A percentile compares a stretch with the other conserved stretches of the same genome.
These are phyloP conservation scores for Pisolithus orientalis DNA, from an alignment of 768 basidiomycete species.

Conservation along the genomic window DNA sequence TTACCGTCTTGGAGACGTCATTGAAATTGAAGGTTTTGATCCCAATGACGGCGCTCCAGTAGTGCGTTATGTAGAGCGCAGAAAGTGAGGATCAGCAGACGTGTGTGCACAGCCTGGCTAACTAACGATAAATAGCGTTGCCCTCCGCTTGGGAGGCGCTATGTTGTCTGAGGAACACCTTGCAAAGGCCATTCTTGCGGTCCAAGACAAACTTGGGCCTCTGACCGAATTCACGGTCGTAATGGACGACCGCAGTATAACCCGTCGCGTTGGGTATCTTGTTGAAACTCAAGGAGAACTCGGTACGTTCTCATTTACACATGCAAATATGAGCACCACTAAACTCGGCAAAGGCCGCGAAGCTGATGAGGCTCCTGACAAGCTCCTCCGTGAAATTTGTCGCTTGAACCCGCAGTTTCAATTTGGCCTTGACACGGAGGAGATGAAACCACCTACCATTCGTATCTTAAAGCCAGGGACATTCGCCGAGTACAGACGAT, in stretches of 20 bases:
- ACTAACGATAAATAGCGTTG: constrained; percentile 3
- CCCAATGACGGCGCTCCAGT: constrained; percentile 15
- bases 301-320: not conserved
- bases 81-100: constrained; percentile 6
- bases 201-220: constrained; percentile 6
- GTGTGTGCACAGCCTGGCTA: not conserved
- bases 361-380: not conserved
- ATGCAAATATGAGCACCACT: too few relatives aligned
- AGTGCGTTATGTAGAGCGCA: constrained; percentile 14
- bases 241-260: constrained; percentile 8
- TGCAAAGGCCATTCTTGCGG: constrained; percentile 7
- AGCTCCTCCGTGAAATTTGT: constrained; percentile 1
- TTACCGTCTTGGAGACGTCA: constrained; percentile 17
- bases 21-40: constrained; percentile 13
- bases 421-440: not conserved
- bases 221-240: constrained; percentile 14
- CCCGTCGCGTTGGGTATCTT: not conserved
- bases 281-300: not conserved
- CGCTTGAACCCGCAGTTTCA: constrained; percentile 1
- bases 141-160: not conserved
- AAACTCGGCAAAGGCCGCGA: not conserved
- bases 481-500: constrained; percentile 11
- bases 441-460: constrained; percentile 8
- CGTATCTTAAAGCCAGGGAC: constrained; percentile 12
- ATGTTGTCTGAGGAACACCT: constrained; percentile 11